Conservation (phyloP, 305 asterid genomes). For the Fraxinus platypoda region DNA sequence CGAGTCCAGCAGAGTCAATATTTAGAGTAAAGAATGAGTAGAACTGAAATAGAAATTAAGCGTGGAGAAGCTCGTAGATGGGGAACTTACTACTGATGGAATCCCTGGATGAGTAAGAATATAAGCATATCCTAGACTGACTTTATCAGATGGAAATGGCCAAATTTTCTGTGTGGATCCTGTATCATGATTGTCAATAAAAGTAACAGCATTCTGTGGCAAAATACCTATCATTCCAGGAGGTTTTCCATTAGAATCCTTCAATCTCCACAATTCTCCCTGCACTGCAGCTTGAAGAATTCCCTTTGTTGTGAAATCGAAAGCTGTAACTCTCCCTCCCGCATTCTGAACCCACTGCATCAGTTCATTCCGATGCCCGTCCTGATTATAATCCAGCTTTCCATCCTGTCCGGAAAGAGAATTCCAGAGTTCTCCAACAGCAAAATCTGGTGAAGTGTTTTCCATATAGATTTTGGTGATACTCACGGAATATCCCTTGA, state of each 20-base stretch:
- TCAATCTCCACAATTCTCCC: conserved; percentile 72
- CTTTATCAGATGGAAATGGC: conserved; percentile 82
- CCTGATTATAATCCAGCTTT: conserved; percentile 56
- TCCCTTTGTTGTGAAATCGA: conserved; percentile 80
- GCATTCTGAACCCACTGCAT: conserved; percentile 45
- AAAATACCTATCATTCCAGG: conserved; percentile 72
- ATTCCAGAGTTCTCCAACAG: conserved; percentile 76
- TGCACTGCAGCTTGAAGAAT: conserved; percentile 71
- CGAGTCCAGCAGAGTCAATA: background rate
- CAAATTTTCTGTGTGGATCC: conserved; percentile 62
- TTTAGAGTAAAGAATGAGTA: background rate
- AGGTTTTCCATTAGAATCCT: conserved; percentile 54
- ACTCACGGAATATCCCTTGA: conserved; percentile 55
- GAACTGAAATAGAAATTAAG: background rate
- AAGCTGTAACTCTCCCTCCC: conserved; percentile 51
- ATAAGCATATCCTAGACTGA: conserved; percentile 74
- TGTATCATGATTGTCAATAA: conserved; percentile 87
- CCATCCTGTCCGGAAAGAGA: conserved; percentile 34
- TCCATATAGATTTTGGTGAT: conserved; percentile 56
- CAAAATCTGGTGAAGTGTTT: conserved; percentile 58
- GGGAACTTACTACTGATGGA: conserved; percentile 53
- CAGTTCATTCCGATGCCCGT: conserved; percentile 49
- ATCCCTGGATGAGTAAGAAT: conserved; percentile 86
- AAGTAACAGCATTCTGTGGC: conserved; percentile 70
- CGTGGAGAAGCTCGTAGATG: background rate